Evolutionary conservation across 495 filamentous ascomycete species (phyloP).

Genomic region (Friedmanniomyces simplex): DNA sequence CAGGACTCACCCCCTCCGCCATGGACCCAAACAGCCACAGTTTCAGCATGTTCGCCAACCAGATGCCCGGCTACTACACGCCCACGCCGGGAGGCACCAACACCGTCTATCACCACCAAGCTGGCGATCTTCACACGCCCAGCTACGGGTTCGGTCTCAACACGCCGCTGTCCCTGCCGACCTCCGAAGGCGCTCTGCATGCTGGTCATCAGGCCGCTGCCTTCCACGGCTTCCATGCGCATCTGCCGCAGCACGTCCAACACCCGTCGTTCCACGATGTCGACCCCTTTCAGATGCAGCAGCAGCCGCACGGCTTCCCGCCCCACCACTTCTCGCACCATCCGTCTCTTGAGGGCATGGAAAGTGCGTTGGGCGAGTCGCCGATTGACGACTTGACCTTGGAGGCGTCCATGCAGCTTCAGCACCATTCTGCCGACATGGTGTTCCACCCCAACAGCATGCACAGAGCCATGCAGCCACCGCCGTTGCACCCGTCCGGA

Average conservation of each 20-base stretch:
- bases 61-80: constrained; percentile 75
- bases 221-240: constrained; percentile 48
- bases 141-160: constrained; percentile 58
- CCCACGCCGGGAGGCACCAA: constrained; percentile 80
- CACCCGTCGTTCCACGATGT: constrained; percentile 54
- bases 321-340: constrained; percentile 72
- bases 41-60: constrained; percentile 66
- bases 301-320: constrained; percentile 53
- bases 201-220: constrained; percentile 38
- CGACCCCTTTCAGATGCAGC: constrained; percentile 59
- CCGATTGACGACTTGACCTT: constrained; percentile 45
- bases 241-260: constrained; percentile 14
- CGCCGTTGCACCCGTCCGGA: constrained; percentile 22
- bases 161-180: constrained; percentile 76
- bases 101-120: constrained; percentile 68
- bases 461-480: constrained; percentile 20
- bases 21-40: constrained; percentile 75
- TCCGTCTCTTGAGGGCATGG: constrained; percentile 70
- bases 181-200: constrained; percentile 48
- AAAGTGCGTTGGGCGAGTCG: constrained; percentile 50
- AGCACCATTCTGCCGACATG: constrained; percentile 30
- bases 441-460: constrained; percentile 26
- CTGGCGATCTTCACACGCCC: constrained; percentile 86
- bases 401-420: constrained; percentile 33
- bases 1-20: constrained; percentile 56